A percentile compares a stretch with the other conserved stretches of the same genome.
These are phyloP conservation scores for Pulicaria dysenterica DNA, from an alignment of 129 eudicot genomes.

Conservation along the genomic window DNA sequence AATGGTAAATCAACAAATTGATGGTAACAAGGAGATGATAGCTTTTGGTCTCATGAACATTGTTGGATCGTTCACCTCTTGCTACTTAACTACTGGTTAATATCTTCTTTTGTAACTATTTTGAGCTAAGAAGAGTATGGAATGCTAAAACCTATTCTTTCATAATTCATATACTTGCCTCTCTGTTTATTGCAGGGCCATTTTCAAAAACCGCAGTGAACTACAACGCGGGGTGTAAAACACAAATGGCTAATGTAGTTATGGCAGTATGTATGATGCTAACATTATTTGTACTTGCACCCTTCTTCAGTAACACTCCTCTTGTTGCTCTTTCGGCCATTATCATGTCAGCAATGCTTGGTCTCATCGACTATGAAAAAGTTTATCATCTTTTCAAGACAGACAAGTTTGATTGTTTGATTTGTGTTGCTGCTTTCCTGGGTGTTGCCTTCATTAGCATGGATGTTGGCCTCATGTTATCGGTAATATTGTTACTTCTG, in stretches of 20 bases:
- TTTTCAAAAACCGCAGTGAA: conserved; percentile 96
- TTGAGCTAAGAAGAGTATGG: background rate
- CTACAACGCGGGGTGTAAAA: conserved; percentile 78
- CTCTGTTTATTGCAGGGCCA: conserved; percentile 55
- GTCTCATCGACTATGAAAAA: conserved; percentile 72
- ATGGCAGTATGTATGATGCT: conserved; percentile 79
- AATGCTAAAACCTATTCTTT: background rate
- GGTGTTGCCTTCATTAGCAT: conserved; percentile 87
- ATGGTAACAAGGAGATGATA: conserved; percentile 96
- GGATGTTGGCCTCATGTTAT: conserved; percentile 84
- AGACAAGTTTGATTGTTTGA: conserved; percentile 80
- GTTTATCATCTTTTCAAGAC: conserved; percentile 70
- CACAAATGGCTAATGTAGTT: conserved; percentile 78
- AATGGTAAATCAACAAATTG: conserved; percentile 63
- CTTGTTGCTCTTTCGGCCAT: conserved; percentile 92
- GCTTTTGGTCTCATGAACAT: conserved; percentile 98
- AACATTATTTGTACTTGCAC: conserved; percentile 79
- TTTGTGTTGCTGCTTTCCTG: conserved; percentile 78
- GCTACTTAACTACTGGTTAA: conserved; percentile 89
- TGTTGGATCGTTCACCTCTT: conserved; percentile 87
- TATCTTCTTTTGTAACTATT: background rate
- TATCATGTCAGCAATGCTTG: conserved; percentile 92
- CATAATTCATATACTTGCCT: too few species aligned
- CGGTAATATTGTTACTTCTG: conserved; percentile 42
- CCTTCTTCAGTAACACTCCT: conserved; percentile 81